A percentile compares a stretch with the other conserved stretches of the same genome.
These are phyloP conservation scores for Ganoderma sp. DNA, from an alignment of 1,284 basidiomycete genomes.

Conservation along the genomic window DNA sequence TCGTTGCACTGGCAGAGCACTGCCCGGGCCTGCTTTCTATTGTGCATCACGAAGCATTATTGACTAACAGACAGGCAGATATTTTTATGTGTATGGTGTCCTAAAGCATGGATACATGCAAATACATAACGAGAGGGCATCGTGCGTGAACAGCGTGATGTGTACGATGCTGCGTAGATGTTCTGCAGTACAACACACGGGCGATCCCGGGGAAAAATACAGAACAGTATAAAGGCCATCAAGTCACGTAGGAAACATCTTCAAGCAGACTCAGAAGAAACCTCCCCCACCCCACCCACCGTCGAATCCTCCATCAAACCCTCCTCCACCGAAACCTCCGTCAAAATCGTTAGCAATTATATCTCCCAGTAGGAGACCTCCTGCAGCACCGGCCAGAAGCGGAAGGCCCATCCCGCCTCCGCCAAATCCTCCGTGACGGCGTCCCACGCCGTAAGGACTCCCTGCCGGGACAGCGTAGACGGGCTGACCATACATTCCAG, in stretches of 20 bases:
- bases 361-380: conserved; percentile 63
- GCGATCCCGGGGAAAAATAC: background rate
- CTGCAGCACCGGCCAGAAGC: conserved; percentile 63
- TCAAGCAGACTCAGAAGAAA: background rate
- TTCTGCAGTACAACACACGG: background rate
- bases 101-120: too few species aligned
- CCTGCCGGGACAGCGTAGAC: conserved; percentile 37
- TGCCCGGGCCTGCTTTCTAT: background rate
- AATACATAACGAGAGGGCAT: background rate
- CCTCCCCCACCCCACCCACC: conserved; percentile 26
- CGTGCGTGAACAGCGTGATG: background rate
- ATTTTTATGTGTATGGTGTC: too few species aligned
- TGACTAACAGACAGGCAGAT: too few species aligned
- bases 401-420: conserved; percentile 50
- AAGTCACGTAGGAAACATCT: background rate
- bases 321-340: conserved; percentile 26
- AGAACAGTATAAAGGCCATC: background rate
- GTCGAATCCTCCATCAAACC: conserved; percentile 29
- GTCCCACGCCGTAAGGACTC: conserved; percentile 30
- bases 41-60: background rate
- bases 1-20: background rate
- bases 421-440: conserved; percentile 26
- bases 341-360: conserved; percentile 40
- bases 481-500: conserved; percentile 27
- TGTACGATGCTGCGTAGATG: background rate